These are phyloP conservation scores for Boletus tylopilopsis DNA, from an alignment of 768 basidiomycete species.

Conservation along the genomic window DNA sequence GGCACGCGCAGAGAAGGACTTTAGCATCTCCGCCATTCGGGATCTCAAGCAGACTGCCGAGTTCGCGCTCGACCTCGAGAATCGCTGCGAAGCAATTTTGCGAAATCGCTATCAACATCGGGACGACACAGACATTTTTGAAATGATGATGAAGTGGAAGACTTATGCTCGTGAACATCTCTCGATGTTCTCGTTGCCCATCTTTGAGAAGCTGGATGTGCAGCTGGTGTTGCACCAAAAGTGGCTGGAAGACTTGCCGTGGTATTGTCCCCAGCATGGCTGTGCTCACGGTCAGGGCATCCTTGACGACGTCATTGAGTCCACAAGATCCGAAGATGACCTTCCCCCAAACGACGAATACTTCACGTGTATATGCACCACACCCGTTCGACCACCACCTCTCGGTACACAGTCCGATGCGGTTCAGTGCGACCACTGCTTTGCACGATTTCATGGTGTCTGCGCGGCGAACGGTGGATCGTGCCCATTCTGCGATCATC, in stretches of 20 bases:
- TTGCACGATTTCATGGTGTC: conserved; percentile 79
- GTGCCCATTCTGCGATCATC: conserved; percentile 88
- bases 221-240: conserved; percentile 64
- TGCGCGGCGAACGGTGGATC: conserved; percentile 88
- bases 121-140: conserved; percentile 64
- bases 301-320: conserved; percentile 70
- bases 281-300: conserved; percentile 60
- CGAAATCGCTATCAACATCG: conserved; percentile 54
- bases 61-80: conserved; percentile 76
- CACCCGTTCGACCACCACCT: conserved; percentile 75
- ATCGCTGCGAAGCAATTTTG: conserved; percentile 69
- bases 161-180: conserved; percentile 69
- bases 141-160: conserved; percentile 70
- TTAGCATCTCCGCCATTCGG: conserved; percentile 59
- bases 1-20: conserved; percentile 72
- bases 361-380: conserved; percentile 79
- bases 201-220: conserved; percentile 66
- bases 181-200: conserved; percentile 66
- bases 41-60: conserved; percentile 69
- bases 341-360: conserved; percentile 76
- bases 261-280: conserved; percentile 70
- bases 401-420: conserved; percentile 74
- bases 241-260: conserved; percentile 75
- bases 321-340: conserved; percentile 75
- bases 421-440: conserved; percentile 88